These are phyloP conservation scores for Marasmius fiardii DNA, from an alignment of 1,284 basidiomycete genomes.

Conservation along the genomic window DNA sequence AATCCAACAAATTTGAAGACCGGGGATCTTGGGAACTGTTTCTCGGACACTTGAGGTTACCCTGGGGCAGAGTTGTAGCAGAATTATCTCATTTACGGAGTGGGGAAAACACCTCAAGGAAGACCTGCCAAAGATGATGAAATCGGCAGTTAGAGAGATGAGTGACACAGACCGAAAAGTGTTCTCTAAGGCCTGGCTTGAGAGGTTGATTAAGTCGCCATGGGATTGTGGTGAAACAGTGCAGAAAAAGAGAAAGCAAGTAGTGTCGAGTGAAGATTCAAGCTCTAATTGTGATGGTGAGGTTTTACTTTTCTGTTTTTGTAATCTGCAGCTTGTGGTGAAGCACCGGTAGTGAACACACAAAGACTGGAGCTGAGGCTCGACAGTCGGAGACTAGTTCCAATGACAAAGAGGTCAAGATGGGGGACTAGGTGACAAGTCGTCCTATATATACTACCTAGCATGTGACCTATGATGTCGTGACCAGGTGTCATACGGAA, in stretches of 20 bases:
- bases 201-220: slow-evolving; percentile 7
- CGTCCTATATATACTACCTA: too few species aligned
- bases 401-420: too few species aligned
- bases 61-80: slow-evolving; percentile 4
- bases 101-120: background rate
- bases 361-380: too few species aligned
- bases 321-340: background rate
- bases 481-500: too few species aligned
- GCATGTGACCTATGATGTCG: too few species aligned
- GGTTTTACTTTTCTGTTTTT: background rate
- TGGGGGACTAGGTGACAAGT: too few species aligned
- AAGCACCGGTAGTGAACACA: too few species aligned
- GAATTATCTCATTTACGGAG: slow-evolving; percentile 5
- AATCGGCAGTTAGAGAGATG: slow-evolving; percentile 11
- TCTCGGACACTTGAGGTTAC: slow-evolving; percentile 7
- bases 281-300: background rate
- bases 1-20: slow-evolving; percentile 8
- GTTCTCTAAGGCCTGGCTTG: slow-evolving; percentile 10
- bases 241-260: background rate
- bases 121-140: slow-evolving; percentile 9
- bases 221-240: slow-evolving; percentile 1
- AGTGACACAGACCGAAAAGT: background rate
- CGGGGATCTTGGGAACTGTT: slow-evolving; percentile 7
- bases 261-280: background rate
- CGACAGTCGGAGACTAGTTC: too few species aligned